A percentile compares a stretch with the other conserved stretches of the same genome.
phyloP scores from a whole-genome alignment of 345 rosid genomes.

The Euphorbia peplus region DNA sequence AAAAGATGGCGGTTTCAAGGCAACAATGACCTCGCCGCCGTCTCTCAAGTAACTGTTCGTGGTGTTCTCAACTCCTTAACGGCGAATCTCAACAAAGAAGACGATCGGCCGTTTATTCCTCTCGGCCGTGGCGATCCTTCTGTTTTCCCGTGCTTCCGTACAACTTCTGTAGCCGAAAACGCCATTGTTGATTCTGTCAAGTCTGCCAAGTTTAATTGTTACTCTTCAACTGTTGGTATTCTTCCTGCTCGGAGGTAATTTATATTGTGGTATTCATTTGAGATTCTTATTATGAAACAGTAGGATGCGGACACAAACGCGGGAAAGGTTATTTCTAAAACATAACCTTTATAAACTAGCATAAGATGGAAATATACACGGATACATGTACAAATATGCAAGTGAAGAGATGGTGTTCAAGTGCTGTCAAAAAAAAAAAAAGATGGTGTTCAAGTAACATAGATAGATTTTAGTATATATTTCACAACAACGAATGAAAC shows the following conservation, averaged over 20 bases:
- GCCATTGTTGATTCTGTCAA: conserved; percentile 43
- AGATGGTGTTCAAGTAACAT: no score
- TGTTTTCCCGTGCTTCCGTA: conserved; percentile 37
- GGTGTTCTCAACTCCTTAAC: conserved; percentile 16
- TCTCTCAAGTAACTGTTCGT: conserved; percentile 24
- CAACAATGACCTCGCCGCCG: not conserved
- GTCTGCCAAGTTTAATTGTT: conserved; percentile 43
- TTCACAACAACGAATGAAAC: no score
- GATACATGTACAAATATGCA: no score
- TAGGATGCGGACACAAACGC: no score
- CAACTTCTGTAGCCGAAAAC: conserved; percentile 36
- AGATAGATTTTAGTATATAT: no score
- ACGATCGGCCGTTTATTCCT: conserved; percentile 28
- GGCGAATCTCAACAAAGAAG: conserved; percentile 28
- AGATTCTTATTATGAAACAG: no score
- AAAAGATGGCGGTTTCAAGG: conserved; percentile 26
- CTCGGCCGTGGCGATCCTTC: conserved; percentile 61
- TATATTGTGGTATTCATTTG: not conserved
- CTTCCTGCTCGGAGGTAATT: conserved; percentile 52
- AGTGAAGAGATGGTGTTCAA: no score
- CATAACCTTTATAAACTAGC: no score
- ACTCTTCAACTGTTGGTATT: conserved; percentile 37
- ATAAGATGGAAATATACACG: no score
- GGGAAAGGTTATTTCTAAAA: no score
- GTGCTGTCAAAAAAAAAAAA: no score